Base-by-base conservation (phyloP, 768 basidiomycete genomes). In the Suillus subluteus region DNA sequence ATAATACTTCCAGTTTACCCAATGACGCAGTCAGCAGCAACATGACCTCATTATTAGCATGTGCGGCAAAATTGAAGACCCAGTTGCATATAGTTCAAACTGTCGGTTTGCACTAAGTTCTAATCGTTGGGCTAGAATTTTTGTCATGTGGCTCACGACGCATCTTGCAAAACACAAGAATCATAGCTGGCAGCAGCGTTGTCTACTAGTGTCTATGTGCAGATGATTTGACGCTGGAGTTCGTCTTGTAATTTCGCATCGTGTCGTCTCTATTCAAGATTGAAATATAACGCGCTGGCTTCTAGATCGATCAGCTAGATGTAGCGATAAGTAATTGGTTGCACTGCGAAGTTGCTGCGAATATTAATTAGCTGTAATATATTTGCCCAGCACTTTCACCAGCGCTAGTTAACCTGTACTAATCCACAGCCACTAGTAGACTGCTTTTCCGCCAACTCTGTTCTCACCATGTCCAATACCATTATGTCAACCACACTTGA, bases 401-500 rank as follows among this genome's bases (percentile, higher is more conserved):
- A n/a, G 21, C 44, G 21, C 9, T 4, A 46, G 37, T 9, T 38
- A 11, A 38, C 13, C 18, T 44, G 21, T 16, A 52, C 30, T 18
- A 9, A 9, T 54, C 52, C 16, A 55, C 32, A 32, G 9, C 54
- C 30, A 32, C 54, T 26, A 21, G 7, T 16, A 52, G 26, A 16
- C 8, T 30, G 52, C 8, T 54, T 30, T 54, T 16, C 52, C 26
- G 16, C 8, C 8, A 12, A 52, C 26, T 9, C 6, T 12, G 21
- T 7, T 43, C 26, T 30, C 18, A 43, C 59, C 16, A 30, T 12
- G 8, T 61, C 15, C 58, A 26, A 40, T 40, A 16, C 7, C 52
- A 13, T 32, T 43, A 66, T 48, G 37, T 44, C 54, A 35, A 63
- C 63, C 32, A 66, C 72, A 18, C 70, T 83, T 11, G 82, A 89